These are phyloP conservation scores for Ceratocystis harringtonii DNA, from an alignment of 2,329 filamentous ascomycete species.

Conservation along the genomic window DNA sequence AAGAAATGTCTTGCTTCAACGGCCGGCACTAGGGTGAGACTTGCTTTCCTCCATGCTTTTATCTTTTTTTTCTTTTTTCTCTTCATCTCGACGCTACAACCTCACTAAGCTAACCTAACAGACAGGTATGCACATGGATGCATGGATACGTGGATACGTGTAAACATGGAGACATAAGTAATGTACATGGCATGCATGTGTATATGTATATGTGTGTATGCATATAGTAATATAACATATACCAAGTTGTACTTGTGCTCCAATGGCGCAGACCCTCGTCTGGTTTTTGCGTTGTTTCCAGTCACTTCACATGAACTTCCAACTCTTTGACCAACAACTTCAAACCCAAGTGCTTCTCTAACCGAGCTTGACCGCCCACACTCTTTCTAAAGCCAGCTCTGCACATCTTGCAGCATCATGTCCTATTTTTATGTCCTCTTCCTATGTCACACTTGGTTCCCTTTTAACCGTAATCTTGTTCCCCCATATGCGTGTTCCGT, in stretches of 20 bases:
- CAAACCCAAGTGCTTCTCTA: background rate
- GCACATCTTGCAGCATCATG: background rate
- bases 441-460: background rate
- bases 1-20: background rate
- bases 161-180: background rate
- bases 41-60: background rate
- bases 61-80: too few species aligned
- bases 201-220: background rate
- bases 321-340: background rate
- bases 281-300: background rate
- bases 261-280: background rate
- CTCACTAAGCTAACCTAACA: too few species aligned
- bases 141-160: too few species aligned
- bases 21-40: background rate
- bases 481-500: background rate
- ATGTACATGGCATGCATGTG: background rate
- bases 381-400: background rate
- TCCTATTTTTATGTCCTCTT: background rate
- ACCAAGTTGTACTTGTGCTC: background rate
- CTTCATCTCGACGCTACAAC: too few species aligned
- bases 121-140: too few species aligned
- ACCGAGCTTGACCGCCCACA: background rate
- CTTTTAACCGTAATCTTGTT: background rate
- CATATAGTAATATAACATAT: background rate
- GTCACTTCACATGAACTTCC: background rate